These are phyloP conservation scores for Calocybe gangraenosa DNA, from an alignment of 768 basidiomycete species.

Conservation along the genomic window DNA sequence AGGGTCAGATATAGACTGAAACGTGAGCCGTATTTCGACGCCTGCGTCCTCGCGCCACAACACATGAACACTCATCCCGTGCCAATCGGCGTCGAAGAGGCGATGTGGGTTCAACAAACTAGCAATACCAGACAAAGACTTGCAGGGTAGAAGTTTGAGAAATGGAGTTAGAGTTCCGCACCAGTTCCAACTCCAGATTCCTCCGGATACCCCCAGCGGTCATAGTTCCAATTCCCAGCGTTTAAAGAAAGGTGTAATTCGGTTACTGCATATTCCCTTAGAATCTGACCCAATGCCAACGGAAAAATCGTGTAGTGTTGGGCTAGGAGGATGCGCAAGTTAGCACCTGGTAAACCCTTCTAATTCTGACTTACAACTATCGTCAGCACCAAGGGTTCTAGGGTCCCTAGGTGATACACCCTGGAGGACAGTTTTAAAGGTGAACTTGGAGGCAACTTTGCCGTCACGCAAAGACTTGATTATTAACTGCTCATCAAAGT, in stretches of 20 bases:
- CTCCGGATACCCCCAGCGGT: constrained; percentile 77
- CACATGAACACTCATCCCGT: constrained; percentile 81
- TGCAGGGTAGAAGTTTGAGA: constrained; percentile 91
- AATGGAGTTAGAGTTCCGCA: constrained; percentile 98
- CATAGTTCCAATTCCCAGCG: constrained; percentile 89
- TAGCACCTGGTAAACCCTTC: not conserved
- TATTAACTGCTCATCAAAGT: constrained; percentile 43
- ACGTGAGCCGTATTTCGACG: constrained; percentile 61
- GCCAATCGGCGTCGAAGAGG: constrained; percentile 90
- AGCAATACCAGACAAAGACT: constrained; percentile 82
- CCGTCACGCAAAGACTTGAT: constrained; percentile 70
- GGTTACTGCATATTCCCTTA: constrained; percentile 80
- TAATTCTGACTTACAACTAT: constrained; percentile 33
- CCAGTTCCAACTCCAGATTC: constrained; percentile 77
- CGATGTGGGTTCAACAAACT: constrained; percentile 78
- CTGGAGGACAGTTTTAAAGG: constrained; percentile 64
- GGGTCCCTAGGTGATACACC: constrained; percentile 57
- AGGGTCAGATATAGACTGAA: constrained; percentile 80
- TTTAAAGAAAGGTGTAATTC: constrained; percentile 89
- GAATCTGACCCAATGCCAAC: constrained; percentile 79
- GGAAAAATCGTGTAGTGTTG: constrained; percentile 90
- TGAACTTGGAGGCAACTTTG: constrained; percentile 74
- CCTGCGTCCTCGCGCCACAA: constrained; percentile 51
- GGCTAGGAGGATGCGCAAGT: constrained; percentile 32
- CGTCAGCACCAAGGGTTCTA: constrained; percentile 42